A percentile compares a stretch with the other conserved stretches of the same genome.
Conservation (phyloP, 768 basidiomycete species). For the Russula compacta region DNA sequence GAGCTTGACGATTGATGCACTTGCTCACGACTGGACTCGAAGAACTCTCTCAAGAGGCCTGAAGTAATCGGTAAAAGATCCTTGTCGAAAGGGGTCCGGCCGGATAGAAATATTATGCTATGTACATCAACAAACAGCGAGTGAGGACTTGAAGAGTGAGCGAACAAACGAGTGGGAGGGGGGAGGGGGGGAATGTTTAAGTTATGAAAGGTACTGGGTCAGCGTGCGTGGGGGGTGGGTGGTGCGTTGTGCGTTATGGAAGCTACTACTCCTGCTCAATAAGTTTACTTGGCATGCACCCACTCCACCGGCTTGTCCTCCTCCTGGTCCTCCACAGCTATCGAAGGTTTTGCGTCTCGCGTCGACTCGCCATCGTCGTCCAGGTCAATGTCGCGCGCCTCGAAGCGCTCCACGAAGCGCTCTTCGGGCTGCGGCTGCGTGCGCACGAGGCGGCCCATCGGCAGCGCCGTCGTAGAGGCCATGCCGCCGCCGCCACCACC, state of each 20-base stretch:
- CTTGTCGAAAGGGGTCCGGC: too few species aligned
- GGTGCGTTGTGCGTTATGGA: too few species aligned
- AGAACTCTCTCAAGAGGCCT: too few species aligned
- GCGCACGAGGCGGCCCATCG: constrained; percentile 15
- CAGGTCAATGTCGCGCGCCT: constrained; percentile 14
- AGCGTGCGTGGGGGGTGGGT: too few species aligned
- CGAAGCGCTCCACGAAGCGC: constrained; percentile 17
- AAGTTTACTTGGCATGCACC: not conserved
- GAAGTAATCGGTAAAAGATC: not conserved
- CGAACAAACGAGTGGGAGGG: too few species aligned
- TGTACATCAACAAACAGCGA: too few species aligned
- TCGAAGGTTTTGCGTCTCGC: not conserved
- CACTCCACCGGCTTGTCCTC: not conserved
- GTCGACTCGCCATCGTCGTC: constrained; percentile 9
- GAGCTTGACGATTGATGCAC: constrained; percentile 18
- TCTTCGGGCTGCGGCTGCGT: not conserved
- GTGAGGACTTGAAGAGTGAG: too few species aligned
- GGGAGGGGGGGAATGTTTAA: too few species aligned
- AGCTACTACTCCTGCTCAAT: too few species aligned
- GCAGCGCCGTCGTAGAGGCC: constrained; percentile 9
- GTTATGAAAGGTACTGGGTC: too few species aligned
- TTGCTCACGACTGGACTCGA: too few species aligned
- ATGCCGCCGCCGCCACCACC: not conserved
- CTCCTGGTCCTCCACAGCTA: not conserved
- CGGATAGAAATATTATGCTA: too few species aligned